Conservation (phyloP, 257 asterid genomes). For the Scutellaria baicalensis region DNA sequence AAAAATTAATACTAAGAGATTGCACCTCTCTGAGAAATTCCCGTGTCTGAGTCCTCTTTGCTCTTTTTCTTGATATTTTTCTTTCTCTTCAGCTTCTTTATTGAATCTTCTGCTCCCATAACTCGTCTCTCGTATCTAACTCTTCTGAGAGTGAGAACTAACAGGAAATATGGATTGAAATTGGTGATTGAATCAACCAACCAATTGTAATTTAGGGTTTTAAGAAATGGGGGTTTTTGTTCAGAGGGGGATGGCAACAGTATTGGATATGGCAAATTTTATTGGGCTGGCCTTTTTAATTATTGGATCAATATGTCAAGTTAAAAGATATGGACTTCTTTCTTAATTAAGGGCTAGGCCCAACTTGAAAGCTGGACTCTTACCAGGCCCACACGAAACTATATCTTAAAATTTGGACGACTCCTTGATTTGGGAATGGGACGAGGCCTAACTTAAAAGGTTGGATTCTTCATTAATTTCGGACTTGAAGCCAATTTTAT, state of each 20-base stretch:
- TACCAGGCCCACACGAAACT: too few relatives aligned
- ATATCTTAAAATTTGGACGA: too few relatives aligned
- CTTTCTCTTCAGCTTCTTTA: conserved; percentile 20
- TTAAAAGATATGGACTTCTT: neutral
- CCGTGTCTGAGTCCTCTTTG: neutral
- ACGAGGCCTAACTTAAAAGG: too few relatives aligned
- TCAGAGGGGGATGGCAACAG: neutral
- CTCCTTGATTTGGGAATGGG: too few relatives aligned
- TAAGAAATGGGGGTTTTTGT: neutral
- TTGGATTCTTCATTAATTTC: neutral
- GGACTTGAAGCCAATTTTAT: neutral
- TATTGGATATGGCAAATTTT: neutral
- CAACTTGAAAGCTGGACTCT: neutral
- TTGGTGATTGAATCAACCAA: neutral
- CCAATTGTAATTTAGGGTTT: neutral
- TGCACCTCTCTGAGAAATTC: neutral
- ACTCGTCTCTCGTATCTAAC: neutral
- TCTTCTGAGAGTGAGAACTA: neutral
- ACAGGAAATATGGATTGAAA: too few relatives aligned
- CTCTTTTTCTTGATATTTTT: neutral
- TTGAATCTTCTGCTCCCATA: conserved; percentile 27
- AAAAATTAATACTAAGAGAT: neutral
- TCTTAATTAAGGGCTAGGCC: neutral
- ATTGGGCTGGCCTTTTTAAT: neutral
- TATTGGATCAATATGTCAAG: too few relatives aligned